These are phyloP conservation scores for Emergomyces orientalis DNA, from an alignment of 2,329 filamentous ascomycete species.

Conservation along the genomic window DNA sequence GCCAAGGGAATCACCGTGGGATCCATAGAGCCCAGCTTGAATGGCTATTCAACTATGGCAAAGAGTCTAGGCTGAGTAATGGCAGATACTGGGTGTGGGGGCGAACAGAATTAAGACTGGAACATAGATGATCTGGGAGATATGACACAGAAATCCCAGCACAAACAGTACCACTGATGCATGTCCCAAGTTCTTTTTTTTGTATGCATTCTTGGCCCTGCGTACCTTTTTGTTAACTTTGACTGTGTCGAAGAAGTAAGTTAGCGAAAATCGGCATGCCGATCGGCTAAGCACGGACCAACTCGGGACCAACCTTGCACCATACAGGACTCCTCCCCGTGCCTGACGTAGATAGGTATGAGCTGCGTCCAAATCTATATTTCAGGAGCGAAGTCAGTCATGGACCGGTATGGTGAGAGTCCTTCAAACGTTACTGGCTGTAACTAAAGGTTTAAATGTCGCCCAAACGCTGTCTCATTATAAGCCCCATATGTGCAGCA, in stretches of 20 bases:
- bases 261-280: background rate
- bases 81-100: no score
- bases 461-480: background rate
- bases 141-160: background rate
- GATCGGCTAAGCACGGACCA: background rate
- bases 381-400: background rate
- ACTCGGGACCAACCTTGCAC: background rate
- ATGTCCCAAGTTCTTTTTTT: background rate
- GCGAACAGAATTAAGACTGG: no score
- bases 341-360: no score
- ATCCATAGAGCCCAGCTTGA: no score
- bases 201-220: background rate
- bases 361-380: background rate
- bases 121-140: no score
- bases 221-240: background rate
- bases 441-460: background rate
- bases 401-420: background rate
- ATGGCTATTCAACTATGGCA: background rate
- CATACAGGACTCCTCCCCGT: no score
- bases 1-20: no score
- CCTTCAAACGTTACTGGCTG: background rate
- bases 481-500: no score
- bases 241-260: background rate
- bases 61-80: no score
- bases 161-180: background rate